phyloP scores from a whole-genome alignment of 257 asterid genomes.

The Verbascum thapsus region DNA sequence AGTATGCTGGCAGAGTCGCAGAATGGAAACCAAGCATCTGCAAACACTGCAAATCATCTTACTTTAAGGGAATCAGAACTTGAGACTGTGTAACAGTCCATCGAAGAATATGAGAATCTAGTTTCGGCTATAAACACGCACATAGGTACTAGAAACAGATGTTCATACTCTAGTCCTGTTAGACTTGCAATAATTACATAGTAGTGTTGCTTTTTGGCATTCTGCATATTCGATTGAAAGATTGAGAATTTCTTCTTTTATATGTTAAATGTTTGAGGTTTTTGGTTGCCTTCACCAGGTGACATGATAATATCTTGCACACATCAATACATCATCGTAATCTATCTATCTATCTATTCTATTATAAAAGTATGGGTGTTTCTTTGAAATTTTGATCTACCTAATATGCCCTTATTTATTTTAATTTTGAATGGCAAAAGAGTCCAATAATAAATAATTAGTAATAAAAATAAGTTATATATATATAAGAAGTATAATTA shows the following conservation, averaged over 20 bases:
- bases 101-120: no score
- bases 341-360: no score
- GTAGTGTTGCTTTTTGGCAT: constrained; percentile 25
- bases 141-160: constrained; percentile 29
- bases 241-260: background rate
- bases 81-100: constrained; percentile 48
- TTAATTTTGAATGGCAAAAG: no score
- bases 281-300: background rate
- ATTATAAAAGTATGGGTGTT: no score
- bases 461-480: no score
- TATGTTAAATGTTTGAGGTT: background rate
- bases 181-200: constrained; percentile 21
- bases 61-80: constrained; percentile 45
- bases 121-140: constrained; percentile 22
- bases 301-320: background rate
- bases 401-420: no score
- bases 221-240: constrained; percentile 26
- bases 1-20: constrained; percentile 72
- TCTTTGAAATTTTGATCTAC: no score
- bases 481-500: no score
- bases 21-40: constrained; percentile 40
- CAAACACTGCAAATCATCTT: constrained; percentile 38
- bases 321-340: no score
- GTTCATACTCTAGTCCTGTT: constrained; percentile 29
- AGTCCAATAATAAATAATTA: no score